Evolutionary conservation across 2,329 filamentous ascomycete genomes (phyloP).

Genomic region (Talaromyces sp.): DNA sequence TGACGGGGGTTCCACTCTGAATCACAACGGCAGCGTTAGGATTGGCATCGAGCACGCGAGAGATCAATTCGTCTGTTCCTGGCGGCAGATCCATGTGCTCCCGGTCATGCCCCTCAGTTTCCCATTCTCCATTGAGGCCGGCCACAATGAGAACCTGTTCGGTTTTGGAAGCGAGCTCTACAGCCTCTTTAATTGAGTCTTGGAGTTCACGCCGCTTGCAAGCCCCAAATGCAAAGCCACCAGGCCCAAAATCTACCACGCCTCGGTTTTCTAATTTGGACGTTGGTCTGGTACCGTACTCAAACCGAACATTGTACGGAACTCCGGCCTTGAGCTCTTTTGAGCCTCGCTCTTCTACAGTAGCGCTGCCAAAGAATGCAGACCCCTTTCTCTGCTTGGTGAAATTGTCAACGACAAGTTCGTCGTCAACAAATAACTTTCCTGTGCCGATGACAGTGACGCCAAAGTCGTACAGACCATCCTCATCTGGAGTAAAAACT

Average conservation of each 20-base stretch:
- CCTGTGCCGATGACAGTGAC: constrained; percentile 61
- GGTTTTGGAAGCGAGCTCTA: constrained; percentile 60
- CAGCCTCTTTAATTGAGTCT: constrained; percentile 60
- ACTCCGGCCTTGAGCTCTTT: constrained; percentile 55
- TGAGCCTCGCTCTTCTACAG: constrained; percentile 57
- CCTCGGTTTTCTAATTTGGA: constrained; percentile 49
- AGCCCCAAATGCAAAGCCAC: constrained; percentile 59
- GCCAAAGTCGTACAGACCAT: constrained; percentile 60
- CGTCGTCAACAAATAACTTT: constrained; percentile 58
- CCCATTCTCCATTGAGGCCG: constrained; percentile 76
- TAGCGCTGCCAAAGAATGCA: constrained; percentile 61
- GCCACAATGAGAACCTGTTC: constrained; percentile 75
- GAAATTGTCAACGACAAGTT: constrained; percentile 60
- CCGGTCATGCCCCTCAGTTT: constrained; percentile 65
- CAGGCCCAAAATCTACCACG: constrained; percentile 50
- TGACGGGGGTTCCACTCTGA: constrained; percentile 67
- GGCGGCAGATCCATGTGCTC: constrained; percentile 53
- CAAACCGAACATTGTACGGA: constrained; percentile 54
- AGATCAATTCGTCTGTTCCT: constrained; percentile 54
- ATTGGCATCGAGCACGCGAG: constrained; percentile 61
- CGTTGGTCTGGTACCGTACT: constrained; percentile 56
- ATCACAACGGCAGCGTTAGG: constrained; percentile 66
- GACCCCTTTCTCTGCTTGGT: constrained; percentile 59
- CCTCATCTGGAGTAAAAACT: constrained; percentile 54
- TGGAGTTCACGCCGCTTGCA: constrained; percentile 54